Conservation (phyloP, 2,329 filamentous ascomycete genomes). For the Colletotrichum sp. region DNA sequence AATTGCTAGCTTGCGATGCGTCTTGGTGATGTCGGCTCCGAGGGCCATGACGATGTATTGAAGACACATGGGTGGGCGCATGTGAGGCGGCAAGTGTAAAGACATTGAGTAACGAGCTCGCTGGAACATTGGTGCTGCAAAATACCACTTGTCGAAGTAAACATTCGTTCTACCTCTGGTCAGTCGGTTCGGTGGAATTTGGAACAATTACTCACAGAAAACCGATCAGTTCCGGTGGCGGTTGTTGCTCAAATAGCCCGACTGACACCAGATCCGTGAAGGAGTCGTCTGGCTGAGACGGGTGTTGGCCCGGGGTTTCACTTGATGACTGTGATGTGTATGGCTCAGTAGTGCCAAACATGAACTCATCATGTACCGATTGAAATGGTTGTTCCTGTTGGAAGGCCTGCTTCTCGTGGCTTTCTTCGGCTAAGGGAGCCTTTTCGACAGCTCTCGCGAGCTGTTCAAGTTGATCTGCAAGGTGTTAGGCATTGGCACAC, state of each 20-base stretch:
- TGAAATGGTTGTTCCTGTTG: not conserved
- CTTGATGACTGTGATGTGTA: not conserved
- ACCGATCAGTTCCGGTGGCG: conserved; percentile 27
- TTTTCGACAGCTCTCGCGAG: conserved; percentile 23
- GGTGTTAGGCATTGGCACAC: conserved; percentile 21
- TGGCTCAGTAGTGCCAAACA: not conserved
- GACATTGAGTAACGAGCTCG: conserved; percentile 14
- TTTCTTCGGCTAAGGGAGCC: not conserved
- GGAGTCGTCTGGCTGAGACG: not conserved
- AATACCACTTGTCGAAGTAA: conserved; percentile 24
- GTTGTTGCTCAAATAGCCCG: conserved; percentile 33
- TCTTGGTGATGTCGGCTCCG: conserved; percentile 13
- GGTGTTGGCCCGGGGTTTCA: not conserved
- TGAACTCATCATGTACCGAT: not conserved
- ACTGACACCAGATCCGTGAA: conserved; percentile 24
- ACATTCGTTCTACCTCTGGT: not conserved
- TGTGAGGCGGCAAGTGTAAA: conserved; percentile 19
- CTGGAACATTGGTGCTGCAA: conserved; percentile 22
- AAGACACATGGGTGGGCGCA: conserved; percentile 26
- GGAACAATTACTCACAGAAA: conserved; percentile 26
- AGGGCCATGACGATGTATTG: conserved; percentile 25
- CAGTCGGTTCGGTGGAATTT: not conserved
- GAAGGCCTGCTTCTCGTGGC: not conserved
- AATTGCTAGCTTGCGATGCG: conserved; percentile 13
- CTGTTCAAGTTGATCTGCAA: not conserved